Conservation (phyloP, 176 grass and related monocot species). For the Carex scoparia region DNA sequence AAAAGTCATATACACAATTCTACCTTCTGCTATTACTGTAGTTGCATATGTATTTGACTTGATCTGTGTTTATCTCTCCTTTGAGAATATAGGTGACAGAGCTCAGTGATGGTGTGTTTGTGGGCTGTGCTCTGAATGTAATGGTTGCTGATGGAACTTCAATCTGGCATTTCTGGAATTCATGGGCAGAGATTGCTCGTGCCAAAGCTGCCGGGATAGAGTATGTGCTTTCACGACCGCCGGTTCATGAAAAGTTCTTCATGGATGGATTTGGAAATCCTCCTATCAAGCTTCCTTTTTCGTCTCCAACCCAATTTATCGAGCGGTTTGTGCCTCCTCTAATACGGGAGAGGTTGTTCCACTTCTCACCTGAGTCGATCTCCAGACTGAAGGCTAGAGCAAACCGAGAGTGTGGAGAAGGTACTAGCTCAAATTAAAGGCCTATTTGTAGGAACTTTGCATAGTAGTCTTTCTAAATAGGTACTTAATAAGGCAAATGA, state of each 20-base stretch:
- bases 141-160: constrained; percentile 57
- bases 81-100: constrained; percentile 31
- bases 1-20: not conserved
- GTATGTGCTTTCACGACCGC: not conserved
- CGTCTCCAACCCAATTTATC: constrained; percentile 13
- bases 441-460: not conserved
- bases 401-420: constrained; percentile 24
- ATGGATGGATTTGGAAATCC: constrained; percentile 3
- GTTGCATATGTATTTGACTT: not conserved
- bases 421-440: not conserved
- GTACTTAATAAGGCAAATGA: no score
- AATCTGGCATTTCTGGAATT: constrained; percentile 53
- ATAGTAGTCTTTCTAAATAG: not conserved
- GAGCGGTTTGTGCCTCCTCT: constrained; percentile 14
- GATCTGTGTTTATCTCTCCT: not conserved
- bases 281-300: constrained; percentile 39
- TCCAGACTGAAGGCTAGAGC: constrained; percentile 43
- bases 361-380: constrained; percentile 35
- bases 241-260: constrained; percentile 48
- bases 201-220: not conserved
- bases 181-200: constrained; percentile 44
- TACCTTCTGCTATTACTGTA: not conserved
- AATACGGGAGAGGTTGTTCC: constrained; percentile 48
- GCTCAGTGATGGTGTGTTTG: constrained; percentile 55
- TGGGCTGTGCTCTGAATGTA: constrained; percentile 51